Evolutionary conservation across 148 eudicot species (phyloP), one percentile per base, ranked within the genome.

Genomic region (Diospyros lotus): DNA sequence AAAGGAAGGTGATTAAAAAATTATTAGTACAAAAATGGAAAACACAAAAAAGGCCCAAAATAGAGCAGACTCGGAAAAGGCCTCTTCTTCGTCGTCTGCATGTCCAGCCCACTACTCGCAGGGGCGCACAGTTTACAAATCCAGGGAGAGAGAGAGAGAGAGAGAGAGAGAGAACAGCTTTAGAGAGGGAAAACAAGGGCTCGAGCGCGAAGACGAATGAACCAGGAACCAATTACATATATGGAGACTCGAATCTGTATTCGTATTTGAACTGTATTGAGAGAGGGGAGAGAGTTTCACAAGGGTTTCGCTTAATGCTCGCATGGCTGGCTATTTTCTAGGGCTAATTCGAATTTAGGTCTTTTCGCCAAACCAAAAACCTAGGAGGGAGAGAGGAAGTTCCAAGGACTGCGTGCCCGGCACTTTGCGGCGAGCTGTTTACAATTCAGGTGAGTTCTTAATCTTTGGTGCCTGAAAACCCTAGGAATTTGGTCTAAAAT

Each of bases 391-490:
- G 62, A 14, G 38, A 18, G 15, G 41, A 58, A 46, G 51, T 50
- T 10, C 17, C 4, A 17, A 8, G 76, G 72, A 54, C 9, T 41
- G 59, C 77, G 55, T 69, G 63, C 68, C 66, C 63, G 64, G 69
- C 38, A 76, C 79, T 86, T 86, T 58, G 9, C 39, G 55, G 43
- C 8, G 66, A 18, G 39, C 43, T 73, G 14, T 76, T 75, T 68
- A 72, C 73, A 81, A 86, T 86, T 86, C 78, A 86, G 89, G 84
- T 81, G 74, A 71, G 64, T 46, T 65, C 46, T 61, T 58, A 17
- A 41, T 55, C 56, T 68, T 58, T 45, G n/a, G 51, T 67, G 56
- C 41, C 28, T 38, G 2, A 44, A 72, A 74, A 68, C 77, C 84
- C 77, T 78, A 77, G 75, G 68, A 80, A 13, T 80, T 78, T 75